These are phyloP conservation scores for Epichloe gansuensis DNA, from an alignment of 2,329 filamentous ascomycete species.

Conservation along the genomic window DNA sequence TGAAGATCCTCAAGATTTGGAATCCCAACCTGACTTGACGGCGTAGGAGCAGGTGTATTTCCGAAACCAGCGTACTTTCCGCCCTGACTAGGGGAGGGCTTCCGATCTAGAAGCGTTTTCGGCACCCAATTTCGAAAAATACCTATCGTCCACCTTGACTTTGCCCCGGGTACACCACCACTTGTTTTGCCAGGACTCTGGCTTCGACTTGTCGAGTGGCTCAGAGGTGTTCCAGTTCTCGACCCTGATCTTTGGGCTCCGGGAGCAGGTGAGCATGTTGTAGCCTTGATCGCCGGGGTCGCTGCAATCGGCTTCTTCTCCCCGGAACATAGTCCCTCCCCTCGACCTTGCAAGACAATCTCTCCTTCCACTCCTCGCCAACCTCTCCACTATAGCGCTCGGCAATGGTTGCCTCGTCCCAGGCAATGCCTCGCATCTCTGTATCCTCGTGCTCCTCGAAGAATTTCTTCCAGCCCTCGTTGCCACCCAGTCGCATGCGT, in stretches of 20 bases:
- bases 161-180: conserved; percentile 25
- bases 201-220: conserved; percentile 26
- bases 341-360: conserved; percentile 77
- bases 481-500: conserved; percentile 87
- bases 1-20: conserved; percentile 80
- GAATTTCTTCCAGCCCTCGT: conserved; percentile 75
- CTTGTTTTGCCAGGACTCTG: conserved; percentile 21
- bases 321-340: conserved; percentile 72
- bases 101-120: conserved; percentile 71
- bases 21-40: conserved; percentile 32
- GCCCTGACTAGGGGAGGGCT: conserved; percentile 72
- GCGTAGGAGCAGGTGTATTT: conserved; percentile 50
- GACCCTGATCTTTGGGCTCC: conserved; percentile 23
- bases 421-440: conserved; percentile 54
- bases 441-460: conserved; percentile 64
- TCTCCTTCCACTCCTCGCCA: conserved; percentile 92
- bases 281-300: conserved; percentile 10
- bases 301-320: conserved; percentile 39
- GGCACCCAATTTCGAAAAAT: conserved; percentile 74
- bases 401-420: conserved; percentile 80
- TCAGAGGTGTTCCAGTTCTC: conserved; percentile 29
- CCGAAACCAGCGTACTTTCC: conserved; percentile 91
- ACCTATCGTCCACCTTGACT: conserved; percentile 67
- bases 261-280: conserved; percentile 21
- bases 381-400: conserved; percentile 83